A percentile compares a stretch with the other conserved stretches of the same genome.
phyloP scores from a whole-genome alignment of 805 yeast genomes.

The Yarrowia phangngaensis region DNA sequence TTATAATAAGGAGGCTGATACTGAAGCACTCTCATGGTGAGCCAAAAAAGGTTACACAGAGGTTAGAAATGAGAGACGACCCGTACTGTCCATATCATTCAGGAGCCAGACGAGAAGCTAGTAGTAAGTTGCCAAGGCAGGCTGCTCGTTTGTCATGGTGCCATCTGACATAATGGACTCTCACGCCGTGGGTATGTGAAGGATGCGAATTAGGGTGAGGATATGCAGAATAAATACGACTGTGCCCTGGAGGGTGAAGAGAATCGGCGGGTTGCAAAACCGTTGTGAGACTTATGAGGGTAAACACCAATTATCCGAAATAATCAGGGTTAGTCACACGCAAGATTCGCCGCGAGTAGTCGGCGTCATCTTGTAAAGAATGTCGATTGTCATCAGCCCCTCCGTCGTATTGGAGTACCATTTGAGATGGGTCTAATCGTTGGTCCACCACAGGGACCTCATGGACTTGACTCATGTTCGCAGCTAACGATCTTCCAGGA shows the following conservation, averaged over 20 bases:
- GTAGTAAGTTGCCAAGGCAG: too few species aligned
- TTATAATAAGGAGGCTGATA: too few species aligned
- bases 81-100: too few species aligned
- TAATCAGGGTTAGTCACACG: slow-evolving; percentile 51
- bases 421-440: slow-evolving; percentile 55
- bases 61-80: too few species aligned
- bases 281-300: slow-evolving; percentile 23
- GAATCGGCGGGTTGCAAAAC: too few species aligned
- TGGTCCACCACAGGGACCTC: slow-evolving; percentile 46
- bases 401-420: slow-evolving; percentile 47
- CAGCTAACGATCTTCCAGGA: slow-evolving; percentile 6
- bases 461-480: slow-evolving; percentile 19
- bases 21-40: too few species aligned
- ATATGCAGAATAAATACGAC: slow-evolving; percentile 13
- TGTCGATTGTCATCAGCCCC: slow-evolving; percentile 46
- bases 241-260: too few species aligned
- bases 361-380: slow-evolving; percentile 53
- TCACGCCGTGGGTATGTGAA: background rate
- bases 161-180: slow-evolving; percentile 1
- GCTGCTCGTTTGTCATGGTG: too few species aligned
- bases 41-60: too few species aligned
- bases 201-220: slow-evolving; percentile 15
- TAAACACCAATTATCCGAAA: slow-evolving; percentile 3
- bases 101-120: too few species aligned
- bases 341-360: slow-evolving; percentile 54